Conservation (phyloP, 2,329 filamentous ascomycete genomes). For the Pyrenochaeta sp. region DNA sequence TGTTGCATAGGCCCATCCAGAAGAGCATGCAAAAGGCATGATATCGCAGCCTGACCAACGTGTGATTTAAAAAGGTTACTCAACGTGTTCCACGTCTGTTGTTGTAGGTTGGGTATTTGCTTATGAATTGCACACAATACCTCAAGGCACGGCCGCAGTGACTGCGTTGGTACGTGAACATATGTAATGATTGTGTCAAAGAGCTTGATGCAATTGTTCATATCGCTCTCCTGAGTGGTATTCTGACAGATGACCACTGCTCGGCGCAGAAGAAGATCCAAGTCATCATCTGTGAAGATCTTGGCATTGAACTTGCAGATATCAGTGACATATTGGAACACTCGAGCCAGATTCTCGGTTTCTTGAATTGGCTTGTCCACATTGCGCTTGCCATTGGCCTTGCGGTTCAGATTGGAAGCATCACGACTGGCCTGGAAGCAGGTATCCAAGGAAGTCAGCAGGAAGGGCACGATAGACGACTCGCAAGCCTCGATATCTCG, state of each 20-base stretch:
- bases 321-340: constrained; percentile 72
- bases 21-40: constrained; percentile 68
- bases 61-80: constrained; percentile 77
- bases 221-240: constrained; percentile 70
- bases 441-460: constrained; percentile 41
- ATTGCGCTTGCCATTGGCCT: constrained; percentile 36
- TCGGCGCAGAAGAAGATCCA: constrained; percentile 68
- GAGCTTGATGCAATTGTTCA: constrained; percentile 72
- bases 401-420: constrained; percentile 32
- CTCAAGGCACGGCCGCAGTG: constrained; percentile 72
- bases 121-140: constrained; percentile 77
- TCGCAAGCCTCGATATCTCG: constrained; percentile 51
- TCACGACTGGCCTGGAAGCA: constrained; percentile 46
- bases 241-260: constrained; percentile 73
- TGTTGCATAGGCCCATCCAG: constrained; percentile 34
- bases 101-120: constrained; percentile 67
- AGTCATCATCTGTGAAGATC: constrained; percentile 68
- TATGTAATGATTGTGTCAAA: constrained; percentile 77
- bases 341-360: constrained; percentile 57
- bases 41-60: constrained; percentile 73
- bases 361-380: constrained; percentile 33
- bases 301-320: constrained; percentile 81
- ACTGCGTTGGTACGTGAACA: constrained; percentile 70
- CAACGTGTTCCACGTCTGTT: constrained; percentile 74
- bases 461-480: constrained; percentile 43